Evolutionary conservation across 2,329 filamentous ascomycete genomes (phyloP).

Genomic region (Xylariaceae sp.): DNA sequence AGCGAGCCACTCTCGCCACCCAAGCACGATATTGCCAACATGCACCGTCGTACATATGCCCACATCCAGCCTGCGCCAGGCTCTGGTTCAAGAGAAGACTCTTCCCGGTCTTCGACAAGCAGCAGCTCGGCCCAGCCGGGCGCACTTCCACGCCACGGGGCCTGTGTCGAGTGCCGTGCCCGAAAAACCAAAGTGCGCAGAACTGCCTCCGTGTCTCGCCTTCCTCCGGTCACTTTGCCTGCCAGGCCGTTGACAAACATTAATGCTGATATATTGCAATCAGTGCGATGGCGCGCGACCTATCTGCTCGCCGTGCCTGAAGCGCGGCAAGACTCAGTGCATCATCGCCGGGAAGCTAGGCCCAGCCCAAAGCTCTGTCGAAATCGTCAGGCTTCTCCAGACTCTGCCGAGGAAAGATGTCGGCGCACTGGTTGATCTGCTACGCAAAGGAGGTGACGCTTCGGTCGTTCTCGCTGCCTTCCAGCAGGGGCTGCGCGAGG

Average conservation of each 20-base stretch:
- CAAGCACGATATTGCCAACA: too few relatives aligned
- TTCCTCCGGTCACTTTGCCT: too few relatives aligned
- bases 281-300: constrained; percentile 22
- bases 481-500: constrained; percentile 1
- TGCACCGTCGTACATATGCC: too few relatives aligned
- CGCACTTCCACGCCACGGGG: constrained; percentile 10
- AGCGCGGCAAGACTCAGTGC: constrained; percentile 12
- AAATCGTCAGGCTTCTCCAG: constrained; percentile 25
- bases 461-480: constrained; percentile 19
- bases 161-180: constrained; percentile 18
- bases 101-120: too few relatives aligned
- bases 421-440: constrained; percentile 15
- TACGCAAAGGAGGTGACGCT: constrained; percentile 22
- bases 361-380: constrained; percentile 15
- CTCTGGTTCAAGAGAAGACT: too few relatives aligned
- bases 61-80: too few relatives aligned
- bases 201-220: not conserved
- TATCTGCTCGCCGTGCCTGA: constrained; percentile 16
- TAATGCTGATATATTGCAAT: not conserved
- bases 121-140: too few relatives aligned
- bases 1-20: too few relatives aligned
- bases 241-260: too few relatives aligned
- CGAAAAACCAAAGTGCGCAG: constrained; percentile 20
- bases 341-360: constrained; percentile 16
- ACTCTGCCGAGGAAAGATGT: constrained; percentile 18